Base-by-base conservation (phyloP, 441 rosid species). In the Adansonia gregorii region DNA sequence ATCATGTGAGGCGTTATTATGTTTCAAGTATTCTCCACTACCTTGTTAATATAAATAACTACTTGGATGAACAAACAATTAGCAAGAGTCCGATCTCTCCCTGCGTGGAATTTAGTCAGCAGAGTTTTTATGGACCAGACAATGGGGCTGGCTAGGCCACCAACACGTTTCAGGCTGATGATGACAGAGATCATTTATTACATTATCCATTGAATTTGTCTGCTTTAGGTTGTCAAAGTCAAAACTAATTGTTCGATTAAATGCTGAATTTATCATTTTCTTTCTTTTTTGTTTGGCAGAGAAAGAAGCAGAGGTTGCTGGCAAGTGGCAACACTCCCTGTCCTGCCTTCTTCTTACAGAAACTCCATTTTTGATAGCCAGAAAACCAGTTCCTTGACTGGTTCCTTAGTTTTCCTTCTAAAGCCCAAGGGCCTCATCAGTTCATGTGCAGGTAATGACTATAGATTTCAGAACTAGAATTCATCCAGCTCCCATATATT, bases 101-200 rank as follows among this genome's bases (percentile, higher is more conserved):
- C 4, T 39, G 55, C 41, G 75, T 48, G 78, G 71, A 41, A 20
- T 58, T 52, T 52, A 79, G 79, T 79, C 67, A 75, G 76, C 56
- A 39, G 27, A 39, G 51, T 49, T 4, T 10, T 35, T 35, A 11
- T 39, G 67, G 73, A 58, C 22, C 7, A 20, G 41, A 19, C 55
- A 14, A 35, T 12, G 41, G 35, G 51, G 51, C 27, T 52, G n/a
- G 11, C 14, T 17, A 20, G 3, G 20, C 8, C 67, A 63, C 19
- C 43, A 14, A 31, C 67, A 31, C 45, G 45, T 63, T 12, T 12
- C 67, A 63, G 8, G 39, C 39, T 35, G 39, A 43, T 63, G 17
- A 63, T 31, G 67, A 31, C 9, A 31, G 17, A 31, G 9, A 12
- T 63, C 45, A 31, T 27, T 31, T 31, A 63, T 31, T 27, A 63